phyloP scores from a whole-genome alignment of 192 early-diverging fungal species.

The Obelidium mucronatum region DNA sequence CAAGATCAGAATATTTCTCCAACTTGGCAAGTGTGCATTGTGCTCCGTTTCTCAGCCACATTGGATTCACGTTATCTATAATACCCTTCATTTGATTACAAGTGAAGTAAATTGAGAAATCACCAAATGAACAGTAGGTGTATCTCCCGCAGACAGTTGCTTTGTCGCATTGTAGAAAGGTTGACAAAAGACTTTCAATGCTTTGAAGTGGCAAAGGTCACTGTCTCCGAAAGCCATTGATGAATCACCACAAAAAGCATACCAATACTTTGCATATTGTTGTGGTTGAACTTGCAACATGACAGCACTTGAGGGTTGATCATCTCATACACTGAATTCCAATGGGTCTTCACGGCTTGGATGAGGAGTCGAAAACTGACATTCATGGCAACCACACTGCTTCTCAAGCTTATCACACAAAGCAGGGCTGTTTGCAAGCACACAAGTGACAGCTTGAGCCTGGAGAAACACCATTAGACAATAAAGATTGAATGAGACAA shows the following conservation, averaged over 20 bases:
- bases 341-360: not conserved
- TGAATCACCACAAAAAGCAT: not conserved
- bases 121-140: not conserved
- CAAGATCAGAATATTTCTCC: not conserved
- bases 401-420: not conserved
- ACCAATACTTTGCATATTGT: not conserved
- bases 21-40: not conserved
- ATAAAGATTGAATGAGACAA: not conserved
- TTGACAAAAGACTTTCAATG: not conserved
- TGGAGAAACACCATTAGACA: not conserved
- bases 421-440: not conserved
- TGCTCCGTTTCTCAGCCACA: not conserved
- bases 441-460: not conserved
- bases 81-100: not conserved
- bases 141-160: not conserved
- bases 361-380: not conserved
- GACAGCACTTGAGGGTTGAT: not conserved
- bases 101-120: not conserved
- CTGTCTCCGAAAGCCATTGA: not conserved
- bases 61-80: not conserved
- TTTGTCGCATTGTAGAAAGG: not conserved
- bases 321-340: not conserved
- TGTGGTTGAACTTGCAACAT: too few species aligned
- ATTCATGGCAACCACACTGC: not conserved
- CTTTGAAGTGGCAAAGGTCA: not conserved